A percentile compares a stretch with the other conserved stretches of the same genome.
Evolutionary conservation across 2,329 filamentous ascomycete species (phyloP).

Genomic region (Fusarium brevicatenulatum): DNA sequence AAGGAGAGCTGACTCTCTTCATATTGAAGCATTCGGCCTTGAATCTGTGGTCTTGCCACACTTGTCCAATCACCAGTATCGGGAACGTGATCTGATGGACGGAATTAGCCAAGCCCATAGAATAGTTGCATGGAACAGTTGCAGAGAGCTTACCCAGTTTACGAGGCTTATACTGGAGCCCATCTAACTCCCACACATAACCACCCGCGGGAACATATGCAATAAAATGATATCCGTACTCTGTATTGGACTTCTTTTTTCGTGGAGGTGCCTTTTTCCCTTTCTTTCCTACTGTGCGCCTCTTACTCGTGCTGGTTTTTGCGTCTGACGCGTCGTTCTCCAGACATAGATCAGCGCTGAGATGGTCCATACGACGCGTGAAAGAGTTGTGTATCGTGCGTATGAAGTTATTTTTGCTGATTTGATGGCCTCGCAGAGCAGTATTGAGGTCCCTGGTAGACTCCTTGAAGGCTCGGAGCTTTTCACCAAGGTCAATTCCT

Average conservation of each 20-base stretch:
- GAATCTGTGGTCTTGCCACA: conserved; percentile 71
- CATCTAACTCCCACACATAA: conserved; percentile 88
- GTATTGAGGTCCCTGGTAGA: conserved; percentile 76
- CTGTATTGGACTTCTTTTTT: conserved; percentile 58
- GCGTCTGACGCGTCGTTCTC: conserved; percentile 62
- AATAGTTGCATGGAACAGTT: no score
- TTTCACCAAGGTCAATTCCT: conserved; percentile 72
- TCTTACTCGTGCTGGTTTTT: conserved; percentile 49
- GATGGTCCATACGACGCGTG: conserved; percentile 79
- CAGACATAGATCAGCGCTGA: conserved; percentile 75
- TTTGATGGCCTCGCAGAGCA: conserved; percentile 77
- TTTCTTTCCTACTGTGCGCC: conserved; percentile 49
- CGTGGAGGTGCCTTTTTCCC: conserved; percentile 42
- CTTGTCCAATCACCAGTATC: conserved; percentile 69
- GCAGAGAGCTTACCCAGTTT: conserved; percentile 46
- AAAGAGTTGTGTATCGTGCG: conserved; percentile 90
- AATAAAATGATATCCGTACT: conserved; percentile 86
- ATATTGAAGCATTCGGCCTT: conserved; percentile 73
- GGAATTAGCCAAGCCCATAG: conserved; percentile 1
- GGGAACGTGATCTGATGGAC: conserved; percentile 23
- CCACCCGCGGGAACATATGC: conserved; percentile 84
- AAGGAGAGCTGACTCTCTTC: conserved; percentile 76
- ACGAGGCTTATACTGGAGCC: conserved; percentile 76
- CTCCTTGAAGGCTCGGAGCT: conserved; percentile 77
- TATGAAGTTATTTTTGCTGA: conserved; percentile 80